These are phyloP conservation scores for Triangularia setosa DNA, from an alignment of 2,329 filamentous ascomycete genomes.

Conservation along the genomic window DNA sequence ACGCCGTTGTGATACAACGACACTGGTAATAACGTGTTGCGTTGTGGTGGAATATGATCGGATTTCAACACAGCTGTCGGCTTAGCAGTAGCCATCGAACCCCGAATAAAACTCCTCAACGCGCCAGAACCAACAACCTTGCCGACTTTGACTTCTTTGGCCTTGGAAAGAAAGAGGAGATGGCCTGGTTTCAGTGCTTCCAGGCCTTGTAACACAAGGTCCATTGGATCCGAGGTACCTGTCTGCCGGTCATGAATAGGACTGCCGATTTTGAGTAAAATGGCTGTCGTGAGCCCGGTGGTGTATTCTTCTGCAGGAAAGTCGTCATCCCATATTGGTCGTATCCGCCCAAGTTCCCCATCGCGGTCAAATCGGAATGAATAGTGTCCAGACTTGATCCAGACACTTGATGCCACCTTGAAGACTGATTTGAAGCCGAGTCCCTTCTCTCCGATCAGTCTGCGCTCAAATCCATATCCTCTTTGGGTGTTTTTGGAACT, in stretches of 20 bases:
- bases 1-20: neutral
- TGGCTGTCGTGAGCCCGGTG: neutral
- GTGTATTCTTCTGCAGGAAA: neutral
- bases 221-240: neutral
- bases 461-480: neutral
- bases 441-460: constrained; percentile 1
- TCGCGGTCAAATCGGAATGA: neutral
- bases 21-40: neutral
- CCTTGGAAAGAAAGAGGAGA: neutral
- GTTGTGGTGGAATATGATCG: neutral
- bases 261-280: neutral
- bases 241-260: neutral
- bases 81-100: neutral
- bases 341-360: neutral
- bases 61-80: neutral
- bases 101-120: neutral
- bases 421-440: constrained; percentile 3
- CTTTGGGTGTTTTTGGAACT: neutral
- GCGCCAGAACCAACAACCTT: neutral
- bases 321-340: neutral
- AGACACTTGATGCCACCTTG: neutral
- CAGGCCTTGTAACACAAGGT: neutral
- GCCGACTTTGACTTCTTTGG: neutral
- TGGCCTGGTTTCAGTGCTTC: neutral
- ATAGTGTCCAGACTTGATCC: neutral